These are phyloP conservation scores for Mesostigma viride DNA, from an alignment of 139 green algal genomes.

Conservation along the genomic window DNA sequence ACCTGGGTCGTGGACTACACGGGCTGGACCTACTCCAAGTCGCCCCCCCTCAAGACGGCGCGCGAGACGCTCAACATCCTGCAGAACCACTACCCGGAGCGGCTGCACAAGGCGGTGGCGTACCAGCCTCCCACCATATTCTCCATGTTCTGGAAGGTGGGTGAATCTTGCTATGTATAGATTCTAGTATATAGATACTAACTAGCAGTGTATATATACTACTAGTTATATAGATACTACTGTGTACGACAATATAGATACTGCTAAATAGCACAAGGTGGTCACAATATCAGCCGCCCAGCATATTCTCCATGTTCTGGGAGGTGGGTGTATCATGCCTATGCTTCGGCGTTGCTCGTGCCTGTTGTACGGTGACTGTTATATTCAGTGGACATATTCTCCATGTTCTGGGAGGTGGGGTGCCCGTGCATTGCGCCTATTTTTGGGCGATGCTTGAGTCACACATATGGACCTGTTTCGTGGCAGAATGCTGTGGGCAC, in stretches of 20 bases:
- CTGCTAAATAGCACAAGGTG: conserved; percentile 23
- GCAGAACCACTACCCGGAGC: conserved; percentile 47
- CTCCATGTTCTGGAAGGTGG: conserved; percentile 40
- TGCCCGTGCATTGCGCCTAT: neutral
- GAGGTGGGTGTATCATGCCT: too few species aligned
- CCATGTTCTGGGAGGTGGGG: conserved; percentile 39
- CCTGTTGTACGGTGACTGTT: neutral
- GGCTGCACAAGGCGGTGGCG: conserved; percentile 31
- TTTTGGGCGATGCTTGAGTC: neutral
- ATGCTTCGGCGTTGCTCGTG: neutral
- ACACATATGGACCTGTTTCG: neutral
- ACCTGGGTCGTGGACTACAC: conserved; percentile 41
- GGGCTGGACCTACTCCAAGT: conserved; percentile 33
- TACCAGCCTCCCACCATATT: conserved; percentile 44
- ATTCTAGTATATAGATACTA: too few species aligned
- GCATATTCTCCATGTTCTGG: conserved; percentile 45
- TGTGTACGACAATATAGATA: too few species aligned
- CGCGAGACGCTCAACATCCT: conserved; percentile 45
- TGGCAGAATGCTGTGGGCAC: neutral
- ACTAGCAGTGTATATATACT: too few species aligned
- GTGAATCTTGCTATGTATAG: too few species aligned
- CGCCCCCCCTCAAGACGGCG: conserved; percentile 39
- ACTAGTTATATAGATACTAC: too few species aligned
- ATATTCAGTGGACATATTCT: conserved; percentile 24
- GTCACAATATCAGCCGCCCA: conserved; percentile 38